These are phyloP conservation scores for Aspergillus aculeatinus DNA, from an alignment of 2,329 filamentous ascomycete genomes.

Conservation along the genomic window DNA sequence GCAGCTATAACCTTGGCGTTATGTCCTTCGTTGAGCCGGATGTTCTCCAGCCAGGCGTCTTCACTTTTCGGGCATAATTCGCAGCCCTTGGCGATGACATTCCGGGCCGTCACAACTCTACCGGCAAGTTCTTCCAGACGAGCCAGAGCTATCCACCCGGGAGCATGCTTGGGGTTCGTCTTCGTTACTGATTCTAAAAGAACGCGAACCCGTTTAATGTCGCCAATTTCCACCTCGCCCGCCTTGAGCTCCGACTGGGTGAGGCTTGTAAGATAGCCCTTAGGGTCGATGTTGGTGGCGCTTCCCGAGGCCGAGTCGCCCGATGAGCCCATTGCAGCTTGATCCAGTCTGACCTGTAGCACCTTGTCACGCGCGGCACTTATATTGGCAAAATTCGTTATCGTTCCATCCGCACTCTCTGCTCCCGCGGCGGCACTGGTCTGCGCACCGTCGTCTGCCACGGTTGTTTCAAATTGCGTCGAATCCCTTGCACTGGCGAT, in stretches of 20 bases:
- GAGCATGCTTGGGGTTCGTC: slow-evolving; percentile 91
- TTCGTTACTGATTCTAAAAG: slow-evolving; percentile 96
- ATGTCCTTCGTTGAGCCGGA: slow-evolving; percentile 83
- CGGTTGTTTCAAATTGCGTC: slow-evolving; percentile 79
- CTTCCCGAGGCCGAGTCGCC: slow-evolving; percentile 72
- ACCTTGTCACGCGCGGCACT: slow-evolving; percentile 96
- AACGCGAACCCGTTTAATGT: slow-evolving; percentile 89
- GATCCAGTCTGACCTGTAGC: slow-evolving; percentile 87
- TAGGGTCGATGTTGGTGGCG: slow-evolving; percentile 87
- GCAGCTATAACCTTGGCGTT: slow-evolving; percentile 96
- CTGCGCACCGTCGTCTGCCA: slow-evolving; percentile 73
- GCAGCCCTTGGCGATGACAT: slow-evolving; percentile 83
- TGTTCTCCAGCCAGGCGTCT: slow-evolving; percentile 94
- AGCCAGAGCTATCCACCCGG: slow-evolving; percentile 93
- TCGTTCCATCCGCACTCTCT: slow-evolving; percentile 71
- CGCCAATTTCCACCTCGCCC: slow-evolving; percentile 80
- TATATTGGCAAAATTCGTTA: slow-evolving; percentile 98
- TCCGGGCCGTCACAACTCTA: slow-evolving; percentile 84
- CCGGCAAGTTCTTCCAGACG: slow-evolving; percentile 90
- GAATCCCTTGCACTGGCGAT: slow-evolving; percentile 80
- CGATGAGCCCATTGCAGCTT: slow-evolving; percentile 72
- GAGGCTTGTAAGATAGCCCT: slow-evolving; percentile 91
- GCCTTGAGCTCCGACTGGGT: slow-evolving; percentile 77
- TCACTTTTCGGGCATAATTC: slow-evolving; percentile 90
- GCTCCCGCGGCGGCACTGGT: slow-evolving; percentile 43